A percentile compares a stretch with the other conserved stretches of the same genome.
Conservation (phyloP, 1,284 basidiomycete genomes). For the Ceraceosorus guamensis region DNA sequence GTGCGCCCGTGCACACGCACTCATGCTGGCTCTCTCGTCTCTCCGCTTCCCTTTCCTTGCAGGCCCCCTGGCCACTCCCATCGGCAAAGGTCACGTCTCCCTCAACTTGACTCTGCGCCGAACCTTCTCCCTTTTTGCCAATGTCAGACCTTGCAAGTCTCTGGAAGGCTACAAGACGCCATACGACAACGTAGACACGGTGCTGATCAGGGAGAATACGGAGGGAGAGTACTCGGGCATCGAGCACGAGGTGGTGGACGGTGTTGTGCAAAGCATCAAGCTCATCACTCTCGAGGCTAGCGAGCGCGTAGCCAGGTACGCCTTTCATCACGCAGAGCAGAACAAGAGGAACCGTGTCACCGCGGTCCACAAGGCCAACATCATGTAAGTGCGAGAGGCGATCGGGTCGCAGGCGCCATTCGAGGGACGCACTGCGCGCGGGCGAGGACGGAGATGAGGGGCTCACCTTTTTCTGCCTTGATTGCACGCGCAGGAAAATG, state of each 20-base stretch:
- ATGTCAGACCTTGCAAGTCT: conserved; percentile 92
- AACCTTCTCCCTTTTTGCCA: conserved; percentile 97
- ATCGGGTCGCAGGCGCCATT: conserved; percentile 54
- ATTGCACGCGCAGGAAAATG: conserved; percentile 64
- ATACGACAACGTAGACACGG: conserved; percentile 96
- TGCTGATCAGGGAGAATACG: conserved; percentile 98
- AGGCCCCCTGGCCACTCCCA: conserved; percentile 53
- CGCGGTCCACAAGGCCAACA: conserved; percentile 98
- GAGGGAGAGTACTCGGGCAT: conserved; percentile 99
- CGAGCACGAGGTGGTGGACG: conserved; percentile 94
- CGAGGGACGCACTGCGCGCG: no score
- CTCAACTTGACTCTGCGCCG: conserved; percentile 92
- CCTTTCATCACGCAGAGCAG: conserved; percentile 91
- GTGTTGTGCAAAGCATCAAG: conserved; percentile 99
- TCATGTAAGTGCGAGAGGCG: conserved; percentile 64
- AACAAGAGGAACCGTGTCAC: conserved; percentile 86
- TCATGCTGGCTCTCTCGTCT: conserved; percentile 1
- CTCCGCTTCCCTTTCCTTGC: neutral
- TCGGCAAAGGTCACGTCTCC: conserved; percentile 98
- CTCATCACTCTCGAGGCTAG: conserved; percentile 98
- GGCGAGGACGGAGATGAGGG: no score
- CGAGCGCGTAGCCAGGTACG: conserved; percentile 95
- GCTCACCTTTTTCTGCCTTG: no score
- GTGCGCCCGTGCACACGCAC: neutral
- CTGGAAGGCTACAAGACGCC: conserved; percentile 96